Percentiles rank a stretch among this genome's conserved stretches.
Conservation (phyloP, 371 early-diverging fungal genomes). For the Circinella minor region DNA sequence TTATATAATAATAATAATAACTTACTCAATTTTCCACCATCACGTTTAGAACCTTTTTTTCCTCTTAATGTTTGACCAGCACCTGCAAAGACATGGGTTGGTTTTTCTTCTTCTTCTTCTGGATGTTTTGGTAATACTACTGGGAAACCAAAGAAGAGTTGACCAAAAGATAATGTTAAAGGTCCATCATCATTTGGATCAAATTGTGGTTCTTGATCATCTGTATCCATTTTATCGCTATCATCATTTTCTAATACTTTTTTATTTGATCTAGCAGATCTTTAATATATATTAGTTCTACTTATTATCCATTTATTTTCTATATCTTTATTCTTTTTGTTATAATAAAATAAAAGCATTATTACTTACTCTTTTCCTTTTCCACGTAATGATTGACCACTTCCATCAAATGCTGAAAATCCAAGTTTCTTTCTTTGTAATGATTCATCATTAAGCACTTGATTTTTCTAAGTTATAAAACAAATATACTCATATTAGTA, state of each 20-base stretch:
- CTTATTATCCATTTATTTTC: not conserved
- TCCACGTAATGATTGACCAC: slow-evolving; percentile 45
- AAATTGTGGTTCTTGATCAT: slow-evolving; percentile 26
- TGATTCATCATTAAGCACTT: slow-evolving; percentile 50
- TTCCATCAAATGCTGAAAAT: slow-evolving; percentile 45
- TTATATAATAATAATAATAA: too few species aligned
- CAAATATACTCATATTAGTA: too few species aligned
- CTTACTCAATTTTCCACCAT: slow-evolving; percentile 6
- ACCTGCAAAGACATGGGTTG: slow-evolving; percentile 29
- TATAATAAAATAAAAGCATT: too few species aligned
- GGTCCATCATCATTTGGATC: slow-evolving; percentile 73
- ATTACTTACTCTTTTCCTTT: slow-evolving; percentile 45
- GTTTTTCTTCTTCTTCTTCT: slow-evolving; percentile 24
- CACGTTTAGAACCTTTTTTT: slow-evolving; percentile 30
- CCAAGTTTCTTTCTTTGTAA: slow-evolving; percentile 42
- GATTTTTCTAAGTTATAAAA: slow-evolving; percentile 45
- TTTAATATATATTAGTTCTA: not conserved
- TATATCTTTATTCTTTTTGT: too few species aligned
- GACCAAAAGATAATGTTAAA: slow-evolving; percentile 86
- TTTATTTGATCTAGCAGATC: slow-evolving; percentile 14
- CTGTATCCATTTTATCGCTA: slow-evolving; percentile 23
- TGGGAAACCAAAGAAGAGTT: slow-evolving; percentile 88
- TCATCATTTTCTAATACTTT: slow-evolving; percentile 4
- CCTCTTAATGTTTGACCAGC: slow-evolving; percentile 44
- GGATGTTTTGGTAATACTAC: slow-evolving; percentile 50